Evolutionary conservation across 768 basidiomycete species (phyloP).

Genomic region (Lyophyllum atratum): DNA sequence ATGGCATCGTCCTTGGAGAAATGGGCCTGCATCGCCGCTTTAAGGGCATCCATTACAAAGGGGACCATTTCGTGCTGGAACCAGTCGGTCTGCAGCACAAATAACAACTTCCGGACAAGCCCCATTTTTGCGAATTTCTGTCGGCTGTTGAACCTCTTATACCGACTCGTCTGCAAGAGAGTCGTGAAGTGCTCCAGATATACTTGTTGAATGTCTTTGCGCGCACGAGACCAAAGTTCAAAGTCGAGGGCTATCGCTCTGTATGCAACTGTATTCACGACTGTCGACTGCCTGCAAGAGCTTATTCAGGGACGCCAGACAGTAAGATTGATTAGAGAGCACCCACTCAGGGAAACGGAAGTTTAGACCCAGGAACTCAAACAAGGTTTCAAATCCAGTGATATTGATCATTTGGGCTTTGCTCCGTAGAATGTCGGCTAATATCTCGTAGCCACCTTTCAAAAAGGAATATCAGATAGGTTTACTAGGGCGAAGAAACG

Average conservation of each 20-base stretch:
- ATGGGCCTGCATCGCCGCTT: conserved; percentile 59
- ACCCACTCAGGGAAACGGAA: conserved; percentile 80
- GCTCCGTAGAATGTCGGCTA: conserved; percentile 69
- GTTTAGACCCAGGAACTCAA: conserved; percentile 85
- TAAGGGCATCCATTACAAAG: conserved; percentile 60
- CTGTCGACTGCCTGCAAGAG: conserved; percentile 65
- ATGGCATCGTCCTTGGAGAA: conserved; percentile 76
- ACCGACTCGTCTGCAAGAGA: conserved; percentile 71
- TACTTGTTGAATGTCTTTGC: conserved; percentile 70
- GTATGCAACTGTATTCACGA: conserved; percentile 83
- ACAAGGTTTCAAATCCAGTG: conserved; percentile 78
- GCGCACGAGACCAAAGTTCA: conserved; percentile 81
- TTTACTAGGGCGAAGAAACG: not conserved
- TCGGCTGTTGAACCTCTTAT: conserved; percentile 75
- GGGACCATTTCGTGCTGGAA: conserved; percentile 58
- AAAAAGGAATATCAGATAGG: not conserved
- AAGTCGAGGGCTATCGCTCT: conserved; percentile 85
- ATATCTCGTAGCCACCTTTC: conserved; percentile 84
- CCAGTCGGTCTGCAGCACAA: conserved; percentile 78
- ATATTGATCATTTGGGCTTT: conserved; percentile 79
- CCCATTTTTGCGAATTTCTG: conserved; percentile 73
- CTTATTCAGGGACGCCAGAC: not conserved
- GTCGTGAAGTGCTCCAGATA: conserved; percentile 83
- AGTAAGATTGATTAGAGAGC: not conserved
- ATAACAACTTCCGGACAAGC: conserved; percentile 76